A percentile compares a stretch with the other conserved stretches of the same genome.
phyloP scores from a whole-genome alignment of 108 stramenopile species.

The Fragilaria radians region DNA sequence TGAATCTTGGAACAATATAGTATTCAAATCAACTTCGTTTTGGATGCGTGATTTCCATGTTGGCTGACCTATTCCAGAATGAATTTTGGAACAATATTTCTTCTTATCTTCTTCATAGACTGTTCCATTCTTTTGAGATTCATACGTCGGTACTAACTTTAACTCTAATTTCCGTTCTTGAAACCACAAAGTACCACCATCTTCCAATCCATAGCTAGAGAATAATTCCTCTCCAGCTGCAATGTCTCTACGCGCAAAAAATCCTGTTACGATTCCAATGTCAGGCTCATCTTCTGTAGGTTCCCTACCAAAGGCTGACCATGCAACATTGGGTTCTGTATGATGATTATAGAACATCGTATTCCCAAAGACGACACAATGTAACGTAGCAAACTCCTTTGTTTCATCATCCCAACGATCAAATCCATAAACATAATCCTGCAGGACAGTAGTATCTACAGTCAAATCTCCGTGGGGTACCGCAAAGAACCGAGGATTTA shows the following conservation, averaged over 20 bases:
- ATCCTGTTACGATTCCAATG: slow-evolving; percentile 10
- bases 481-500: slow-evolving; percentile 26
- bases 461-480: slow-evolving; percentile 6
- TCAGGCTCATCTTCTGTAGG: neutral
- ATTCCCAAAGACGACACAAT: slow-evolving; percentile 22
- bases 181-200: slow-evolving; percentile 25
- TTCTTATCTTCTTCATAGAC: slow-evolving; percentile 4
- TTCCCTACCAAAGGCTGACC: slow-evolving; percentile 7
- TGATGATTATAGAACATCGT: slow-evolving; percentile 35
- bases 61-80: slow-evolving; percentile 22
- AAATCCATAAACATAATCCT: slow-evolving; percentile 31
- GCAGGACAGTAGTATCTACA: slow-evolving; percentile 10
- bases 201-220: slow-evolving; percentile 16
- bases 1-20: slow-evolving; percentile 3
- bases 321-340: slow-evolving; percentile 23
- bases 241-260: slow-evolving; percentile 24
- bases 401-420: neutral
- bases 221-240: slow-evolving; percentile 32
- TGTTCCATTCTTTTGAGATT: slow-evolving; percentile 9
- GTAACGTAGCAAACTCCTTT: neutral
- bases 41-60: slow-evolving; percentile 20
- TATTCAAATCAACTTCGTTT: too few species aligned
- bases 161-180: slow-evolving; percentile 12
- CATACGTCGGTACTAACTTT: neutral
- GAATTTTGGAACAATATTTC: slow-evolving; percentile 29